A percentile compares a stretch with the other conserved stretches of the same genome.
These are phyloP conservation scores for Dryas integrifolia DNA, from an alignment of 331 rosid genomes.

Conservation along the genomic window DNA sequence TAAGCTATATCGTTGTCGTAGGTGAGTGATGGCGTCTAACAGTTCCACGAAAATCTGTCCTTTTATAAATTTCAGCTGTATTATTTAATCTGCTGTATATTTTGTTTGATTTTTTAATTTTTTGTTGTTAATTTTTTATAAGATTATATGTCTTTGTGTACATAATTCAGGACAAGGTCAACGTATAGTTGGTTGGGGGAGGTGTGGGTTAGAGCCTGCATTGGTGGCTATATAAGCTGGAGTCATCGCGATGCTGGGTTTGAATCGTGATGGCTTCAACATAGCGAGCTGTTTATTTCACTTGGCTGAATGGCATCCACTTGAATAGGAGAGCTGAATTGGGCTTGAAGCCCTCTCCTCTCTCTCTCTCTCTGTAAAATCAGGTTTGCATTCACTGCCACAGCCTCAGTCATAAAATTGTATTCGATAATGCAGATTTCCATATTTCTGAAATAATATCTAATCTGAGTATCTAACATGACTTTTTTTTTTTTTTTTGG, in stretches of 20 bases:
- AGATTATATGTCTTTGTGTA: slow-evolving; percentile 12
- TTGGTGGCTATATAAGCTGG: slow-evolving; percentile 55
- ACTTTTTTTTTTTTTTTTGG: background rate
- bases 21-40: slow-evolving; percentile 36
- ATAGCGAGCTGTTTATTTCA: slow-evolving; percentile 56
- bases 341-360: slow-evolving; percentile 68
- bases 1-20: slow-evolving; percentile 21
- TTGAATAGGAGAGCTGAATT: slow-evolving; percentile 49
- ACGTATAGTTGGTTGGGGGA: slow-evolving; percentile 51
- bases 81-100: slow-evolving; percentile 1
- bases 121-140: background rate
- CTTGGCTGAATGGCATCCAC: slow-evolving; percentile 97
- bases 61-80: slow-evolving; percentile 21
- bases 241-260: slow-evolving; percentile 66
- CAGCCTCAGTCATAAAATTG: background rate
- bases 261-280: slow-evolving; percentile 46
- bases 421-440: background rate
- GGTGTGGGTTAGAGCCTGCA: slow-evolving; percentile 57
- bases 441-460: background rate
- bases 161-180: slow-evolving; percentile 57
- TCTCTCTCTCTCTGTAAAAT: slow-evolving; percentile 8
- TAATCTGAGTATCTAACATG: background rate
- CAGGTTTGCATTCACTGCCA: slow-evolving; percentile 41
- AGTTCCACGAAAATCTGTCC: slow-evolving; percentile 30
- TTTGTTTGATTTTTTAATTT: slow-evolving; percentile 11